Evolutionary conservation across 192 early-diverging fungal species (phyloP), one percentile per base, ranked within the genome.

Genomic region (Coemansia furcata): DNA sequence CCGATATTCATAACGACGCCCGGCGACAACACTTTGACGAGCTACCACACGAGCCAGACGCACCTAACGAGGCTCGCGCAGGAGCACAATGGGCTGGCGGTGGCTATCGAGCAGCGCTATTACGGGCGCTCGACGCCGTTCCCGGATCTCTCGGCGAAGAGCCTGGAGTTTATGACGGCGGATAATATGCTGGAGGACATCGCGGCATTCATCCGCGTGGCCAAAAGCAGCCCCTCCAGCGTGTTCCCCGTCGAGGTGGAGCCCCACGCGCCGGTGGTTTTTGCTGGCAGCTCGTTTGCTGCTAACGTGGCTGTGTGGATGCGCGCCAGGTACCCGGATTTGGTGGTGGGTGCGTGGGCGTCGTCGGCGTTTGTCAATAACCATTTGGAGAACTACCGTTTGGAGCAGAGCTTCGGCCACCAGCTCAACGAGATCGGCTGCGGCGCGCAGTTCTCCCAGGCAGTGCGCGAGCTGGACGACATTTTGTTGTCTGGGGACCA

Each of bases 301-400:
- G 91, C 87, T n/a, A 86, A 85, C 49, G 33, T 92, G 11, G 88
- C 91, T 9, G 89, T 87, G 0, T 92, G 91, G 91, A 85, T 88
- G 69, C 77, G 88, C 21, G 64, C 80, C 23, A 76, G 78, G 49
- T 87, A 87, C 60, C 87, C 86, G 4, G 72, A 85, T 10, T 60
- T 89, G 21, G 78, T 89, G 12, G 84, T 76, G 67, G 89, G 85
- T 6, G 87, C 86, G 3, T 86, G 86, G 60, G 74, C 86, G 1
- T 88, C 87, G 12, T 92, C 91, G 9, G 91, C 85, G 26, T 88
- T 88, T 29, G 78, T 92, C 6, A 72, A 80, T 15, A 80, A 86
- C 23, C 74, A 76, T n/a, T 58, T 77, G 15, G 78, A 87, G 11
- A 64, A 47, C 72, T 89, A 83, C 62, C 78, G 89, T 43, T 88